Evolutionary conservation across 148 eudicot genomes (phyloP), one percentile per base, ranked within the genome.

Genomic region (Cornus florida): DNA sequence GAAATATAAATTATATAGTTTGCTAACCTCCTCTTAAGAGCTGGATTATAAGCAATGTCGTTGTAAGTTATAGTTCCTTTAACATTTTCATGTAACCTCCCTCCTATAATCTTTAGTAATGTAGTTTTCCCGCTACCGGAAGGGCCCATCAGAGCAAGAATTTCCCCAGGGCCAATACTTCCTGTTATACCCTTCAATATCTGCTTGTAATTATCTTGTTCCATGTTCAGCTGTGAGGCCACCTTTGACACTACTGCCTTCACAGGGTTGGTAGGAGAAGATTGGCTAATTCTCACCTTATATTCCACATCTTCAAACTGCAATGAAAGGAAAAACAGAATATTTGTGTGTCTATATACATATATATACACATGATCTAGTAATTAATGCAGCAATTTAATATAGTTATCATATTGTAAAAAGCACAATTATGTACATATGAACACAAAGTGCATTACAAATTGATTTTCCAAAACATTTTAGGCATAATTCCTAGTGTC

Each of bases 41-140:
- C 94, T 12, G 97, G 91, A 86, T 74, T 90, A 66, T 92, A 96
- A 13, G 97, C 87, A 57, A 88, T 83, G 82, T 87, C 91, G 78
- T 96, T 96, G 86, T 94, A 96, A 71, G 97, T 92, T 28, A 94
- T 72, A 41, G 84, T 84, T 71, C 99, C 98, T 75, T 83, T 89
- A 67, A 94, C 88, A 83, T 89, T 89, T 57, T 93, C 95, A 22
- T 85, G 97, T 73, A 96, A 73, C 79, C 98, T 81, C 24, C 97
- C 98, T 5, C 98, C 98, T 10, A 96, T 77, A 57, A 94, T 87
- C 84, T 91, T 94, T 43, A 96, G 87, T 72, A 96, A 77, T 0
- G 99, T 96, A 19, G 99, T 96, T 83, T 96, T 96, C 0, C 99
- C 99, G 85, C 99, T 96, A 3, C 99, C 99, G 64, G 99, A 96